phyloP scores from a whole-genome alignment of 164 flowering plant genomes.

The Cinnamomum chago region DNA sequence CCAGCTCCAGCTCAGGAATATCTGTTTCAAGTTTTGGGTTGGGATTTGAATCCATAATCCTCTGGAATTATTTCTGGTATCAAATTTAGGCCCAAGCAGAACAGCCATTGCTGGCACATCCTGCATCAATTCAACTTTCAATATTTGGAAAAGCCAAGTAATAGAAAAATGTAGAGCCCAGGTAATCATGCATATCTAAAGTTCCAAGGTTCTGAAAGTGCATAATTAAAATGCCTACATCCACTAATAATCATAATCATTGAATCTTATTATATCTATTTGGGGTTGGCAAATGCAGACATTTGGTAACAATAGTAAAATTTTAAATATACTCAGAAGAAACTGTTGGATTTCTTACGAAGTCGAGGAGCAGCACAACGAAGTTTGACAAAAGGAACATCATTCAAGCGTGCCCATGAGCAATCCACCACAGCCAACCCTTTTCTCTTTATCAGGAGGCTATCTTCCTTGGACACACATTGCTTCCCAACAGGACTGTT shows the following conservation, averaged over 20 bases:
- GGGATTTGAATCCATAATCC: no score
- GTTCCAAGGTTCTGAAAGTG: no score
- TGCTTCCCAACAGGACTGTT: constrained; percentile 83
- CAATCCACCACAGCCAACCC: constrained; percentile 99
- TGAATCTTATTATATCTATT: background rate
- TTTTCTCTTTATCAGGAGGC: constrained; percentile 52
- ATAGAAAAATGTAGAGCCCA: no score
- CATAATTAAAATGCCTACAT: background rate
- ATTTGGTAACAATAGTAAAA: background rate
- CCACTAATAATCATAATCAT: background rate
- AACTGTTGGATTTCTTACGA: constrained; percentile 40
- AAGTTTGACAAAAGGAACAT: constrained; percentile 92
- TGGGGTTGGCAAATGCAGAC: background rate
- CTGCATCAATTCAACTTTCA: no score
- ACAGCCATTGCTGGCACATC: no score
- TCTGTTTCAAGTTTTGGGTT: no score
- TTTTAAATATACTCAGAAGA: background rate
- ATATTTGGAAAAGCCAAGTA: no score
- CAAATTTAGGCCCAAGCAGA: no score
- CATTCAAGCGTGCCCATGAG: constrained; percentile 94
- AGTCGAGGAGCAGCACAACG: constrained; percentile 92
- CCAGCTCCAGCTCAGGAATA: no score
- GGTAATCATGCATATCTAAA: no score
- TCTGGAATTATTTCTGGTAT: no score
- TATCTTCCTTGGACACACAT: constrained; percentile 91